A percentile compares a stretch with the other conserved stretches of the same genome.
These are phyloP conservation scores for Monosporascus sp. DNA, from an alignment of 2,329 filamentous ascomycete genomes.

Conservation along the genomic window DNA sequence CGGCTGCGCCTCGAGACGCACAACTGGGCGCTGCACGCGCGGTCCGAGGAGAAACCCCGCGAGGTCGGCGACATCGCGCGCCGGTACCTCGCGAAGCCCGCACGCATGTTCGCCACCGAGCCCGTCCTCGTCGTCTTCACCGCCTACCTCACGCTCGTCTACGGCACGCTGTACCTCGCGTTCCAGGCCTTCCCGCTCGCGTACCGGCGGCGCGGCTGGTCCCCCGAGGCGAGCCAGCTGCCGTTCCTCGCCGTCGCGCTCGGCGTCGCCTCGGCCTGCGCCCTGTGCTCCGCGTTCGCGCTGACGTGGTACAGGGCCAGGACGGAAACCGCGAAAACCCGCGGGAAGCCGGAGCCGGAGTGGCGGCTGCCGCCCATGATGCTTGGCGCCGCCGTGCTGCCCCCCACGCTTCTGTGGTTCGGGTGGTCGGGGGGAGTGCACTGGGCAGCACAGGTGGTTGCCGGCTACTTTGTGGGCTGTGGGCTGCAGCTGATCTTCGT, in stretches of 20 bases:
- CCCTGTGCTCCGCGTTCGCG: conserved; percentile 10
- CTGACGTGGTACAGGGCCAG: conserved; percentile 11
- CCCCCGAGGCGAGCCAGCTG: conserved; percentile 31
- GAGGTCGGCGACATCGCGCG: conserved; percentile 6
- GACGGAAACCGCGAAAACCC: conserved; percentile 23
- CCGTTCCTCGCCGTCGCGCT: conserved; percentile 38
- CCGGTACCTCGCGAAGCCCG: conserved; percentile 15
- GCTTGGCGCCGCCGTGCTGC: conserved; percentile 35
- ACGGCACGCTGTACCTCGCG: conserved; percentile 40
- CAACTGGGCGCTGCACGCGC: conserved; percentile 27
- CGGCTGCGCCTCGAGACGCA: conserved; percentile 41
- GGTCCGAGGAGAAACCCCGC: conserved; percentile 20
- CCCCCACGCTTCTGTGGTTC: conserved; percentile 46
- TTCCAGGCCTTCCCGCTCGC: conserved; percentile 43
- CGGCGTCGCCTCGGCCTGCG: conserved; percentile 28
- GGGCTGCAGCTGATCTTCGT: conserved; percentile 15
- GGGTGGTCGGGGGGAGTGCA: conserved; percentile 37
- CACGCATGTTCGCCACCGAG: conserved; percentile 14
- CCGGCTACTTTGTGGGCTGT: conserved; percentile 13
- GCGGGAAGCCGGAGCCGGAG: conserved; percentile 33
- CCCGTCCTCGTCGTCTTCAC: conserved; percentile 16
- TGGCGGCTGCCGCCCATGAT: conserved; percentile 43
- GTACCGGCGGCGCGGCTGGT: conserved; percentile 38
- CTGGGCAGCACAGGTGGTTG: conserved; percentile 11
- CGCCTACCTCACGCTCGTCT: conserved; percentile 24